Percentiles rank a stretch among this genome's conserved stretches.
These are phyloP conservation scores for Leucocoprinus sp. DNA, from an alignment of 768 basidiomycete species.

Conservation along the genomic window DNA sequence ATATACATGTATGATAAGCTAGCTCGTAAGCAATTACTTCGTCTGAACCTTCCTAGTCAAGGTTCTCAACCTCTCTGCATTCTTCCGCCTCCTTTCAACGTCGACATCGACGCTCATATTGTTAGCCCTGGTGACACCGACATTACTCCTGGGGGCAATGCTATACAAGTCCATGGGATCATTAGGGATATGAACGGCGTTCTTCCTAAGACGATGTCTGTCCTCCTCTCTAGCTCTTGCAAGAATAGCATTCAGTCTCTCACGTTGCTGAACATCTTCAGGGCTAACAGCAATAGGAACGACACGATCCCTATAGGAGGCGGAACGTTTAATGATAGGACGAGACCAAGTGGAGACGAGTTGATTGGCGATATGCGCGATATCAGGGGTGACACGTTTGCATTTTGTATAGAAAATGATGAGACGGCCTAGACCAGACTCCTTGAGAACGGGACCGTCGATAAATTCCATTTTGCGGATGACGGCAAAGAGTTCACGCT, in stretches of 20 bases:
- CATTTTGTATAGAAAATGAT: constrained; percentile 95
- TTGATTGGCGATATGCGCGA: constrained; percentile 73
- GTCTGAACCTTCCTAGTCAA: constrained; percentile 43
- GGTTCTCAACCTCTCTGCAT: constrained; percentile 62
- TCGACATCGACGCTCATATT: constrained; percentile 61
- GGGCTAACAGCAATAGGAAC: constrained; percentile 49
- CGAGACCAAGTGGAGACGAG: constrained; percentile 85
- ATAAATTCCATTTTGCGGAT: constrained; percentile 88
- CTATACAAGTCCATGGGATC: constrained; percentile 70
- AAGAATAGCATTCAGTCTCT: constrained; percentile 61
- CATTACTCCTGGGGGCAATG: constrained; percentile 59
- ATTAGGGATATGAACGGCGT: constrained; percentile 80
- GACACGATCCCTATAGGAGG: constrained; percentile 69
- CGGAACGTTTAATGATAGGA: constrained; percentile 85
- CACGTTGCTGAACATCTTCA: constrained; percentile 30
- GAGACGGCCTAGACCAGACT: constrained; percentile 82
- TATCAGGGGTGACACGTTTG: constrained; percentile 78
- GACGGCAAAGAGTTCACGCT: constrained; percentile 80
- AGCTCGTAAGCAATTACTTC: constrained; percentile 15
- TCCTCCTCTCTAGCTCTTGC: constrained; percentile 61
- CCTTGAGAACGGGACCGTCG: constrained; percentile 83
- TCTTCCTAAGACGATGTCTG: constrained; percentile 61
- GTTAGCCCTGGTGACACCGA: constrained; percentile 40
- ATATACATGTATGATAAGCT: not conserved
- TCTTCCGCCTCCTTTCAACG: constrained; percentile 63